Evolutionary conservation across 208 protist genomes (phyloP).

Genomic region (Endotrypanum monterogeii): DNA sequence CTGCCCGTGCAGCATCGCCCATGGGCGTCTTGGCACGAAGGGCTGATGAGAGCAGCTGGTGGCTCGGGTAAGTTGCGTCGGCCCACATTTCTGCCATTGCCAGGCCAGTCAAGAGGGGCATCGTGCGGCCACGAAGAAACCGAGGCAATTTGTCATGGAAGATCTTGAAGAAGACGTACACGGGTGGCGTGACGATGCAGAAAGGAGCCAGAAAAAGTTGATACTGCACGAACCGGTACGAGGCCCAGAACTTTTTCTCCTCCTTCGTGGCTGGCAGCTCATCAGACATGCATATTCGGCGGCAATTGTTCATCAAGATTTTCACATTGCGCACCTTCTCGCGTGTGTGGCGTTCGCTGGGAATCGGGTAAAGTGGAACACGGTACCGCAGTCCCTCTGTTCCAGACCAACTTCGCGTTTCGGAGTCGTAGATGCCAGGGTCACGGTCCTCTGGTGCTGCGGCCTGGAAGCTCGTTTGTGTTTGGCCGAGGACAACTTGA

Average conservation of each 20-base stretch:
- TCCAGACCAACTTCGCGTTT: conserved; percentile 73
- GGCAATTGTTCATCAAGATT: conserved; percentile 91
- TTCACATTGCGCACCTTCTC: conserved; percentile 88
- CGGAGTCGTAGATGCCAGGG: conserved; percentile 67
- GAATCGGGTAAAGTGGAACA: conserved; percentile 77
- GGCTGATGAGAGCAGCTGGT: conserved; percentile 79
- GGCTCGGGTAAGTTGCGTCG: conserved; percentile 82
- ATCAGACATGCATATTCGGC: conserved; percentile 80
- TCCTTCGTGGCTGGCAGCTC: conserved; percentile 82
- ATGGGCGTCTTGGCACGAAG: conserved; percentile 86
- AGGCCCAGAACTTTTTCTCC: conserved; percentile 87
- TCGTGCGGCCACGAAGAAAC: conserved; percentile 58
- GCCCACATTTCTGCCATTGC: conserved; percentile 81
- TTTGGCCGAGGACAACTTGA: conserved; percentile 64
- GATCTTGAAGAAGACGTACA: conserved; percentile 86
- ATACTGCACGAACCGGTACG: conserved; percentile 92
- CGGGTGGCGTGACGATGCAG: conserved; percentile 71
- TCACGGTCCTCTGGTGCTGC: conserved; percentile 61
- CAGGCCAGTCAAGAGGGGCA: conserved; percentile 70
- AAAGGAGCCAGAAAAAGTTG: conserved; percentile 81
- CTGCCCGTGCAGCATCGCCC: conserved; percentile 89
- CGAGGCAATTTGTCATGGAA: conserved; percentile 76
- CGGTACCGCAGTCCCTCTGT: conserved; percentile 79
- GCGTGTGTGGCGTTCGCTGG: conserved; percentile 83
- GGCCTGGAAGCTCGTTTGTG: conserved; percentile 74